phyloP scores from a whole-genome alignment of 1,139 yeast species.

The Pichia sp. region DNA sequence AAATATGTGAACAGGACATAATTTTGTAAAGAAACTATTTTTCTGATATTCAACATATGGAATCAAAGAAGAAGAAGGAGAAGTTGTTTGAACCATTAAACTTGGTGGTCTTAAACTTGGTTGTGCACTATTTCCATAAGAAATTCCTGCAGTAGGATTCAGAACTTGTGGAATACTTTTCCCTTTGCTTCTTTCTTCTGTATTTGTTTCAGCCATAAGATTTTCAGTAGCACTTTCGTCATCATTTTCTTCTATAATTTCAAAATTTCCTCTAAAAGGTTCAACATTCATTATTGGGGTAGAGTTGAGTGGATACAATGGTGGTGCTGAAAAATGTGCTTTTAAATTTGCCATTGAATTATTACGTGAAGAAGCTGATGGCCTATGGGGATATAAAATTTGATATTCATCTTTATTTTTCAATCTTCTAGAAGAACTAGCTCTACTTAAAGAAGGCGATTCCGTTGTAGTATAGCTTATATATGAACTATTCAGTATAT shows the following conservation, averaged over 20 bases:
- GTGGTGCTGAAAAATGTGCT: neutral
- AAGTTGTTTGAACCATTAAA: neutral
- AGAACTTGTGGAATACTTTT: too few species aligned
- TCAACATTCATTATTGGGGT: constrained; percentile 4
- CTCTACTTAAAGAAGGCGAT: neutral
- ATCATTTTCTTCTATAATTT: neutral
- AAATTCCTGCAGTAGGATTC: too few species aligned
- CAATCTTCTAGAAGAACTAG: neutral
- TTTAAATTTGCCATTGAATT: too few species aligned
- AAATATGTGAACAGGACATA: constrained; percentile 22
- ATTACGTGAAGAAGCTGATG: neutral
- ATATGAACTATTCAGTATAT: too few species aligned
- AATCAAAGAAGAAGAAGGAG: constrained; percentile 6
- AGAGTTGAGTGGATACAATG: neutral
- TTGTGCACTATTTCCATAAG: neutral
- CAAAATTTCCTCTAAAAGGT: neutral
- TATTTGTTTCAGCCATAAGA: too few species aligned
- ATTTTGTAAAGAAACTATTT: constrained; percentile 14
- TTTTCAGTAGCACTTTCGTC: neutral
- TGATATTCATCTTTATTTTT: constrained; percentile 5
- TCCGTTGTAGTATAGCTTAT: too few species aligned
- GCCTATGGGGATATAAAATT: constrained; percentile 4
- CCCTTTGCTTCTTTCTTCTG: too few species aligned
- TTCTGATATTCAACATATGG: constrained; percentile 13
- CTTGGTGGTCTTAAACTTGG: neutral